Evolutionary conservation across 2,329 filamentous ascomycete species (phyloP), one percentile per base, ranked within the genome.

Genomic region (Alternaria novae-zelandiae): DNA sequence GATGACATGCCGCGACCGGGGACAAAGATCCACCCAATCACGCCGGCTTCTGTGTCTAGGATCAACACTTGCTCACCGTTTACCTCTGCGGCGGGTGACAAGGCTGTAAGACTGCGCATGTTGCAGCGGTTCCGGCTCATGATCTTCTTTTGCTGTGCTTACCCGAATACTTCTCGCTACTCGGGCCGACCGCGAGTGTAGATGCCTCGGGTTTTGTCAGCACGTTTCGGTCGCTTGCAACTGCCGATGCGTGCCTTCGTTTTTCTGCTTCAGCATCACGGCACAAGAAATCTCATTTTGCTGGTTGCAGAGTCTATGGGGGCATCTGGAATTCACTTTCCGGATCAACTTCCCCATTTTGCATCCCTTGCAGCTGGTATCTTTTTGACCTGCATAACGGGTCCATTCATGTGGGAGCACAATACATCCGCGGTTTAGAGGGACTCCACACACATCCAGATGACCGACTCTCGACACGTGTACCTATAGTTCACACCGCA

Each of bases 381-480:
- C 20, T 57, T 41, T 57, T 53, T 43, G 20, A 43, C 44, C 41
- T 50, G 58, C 46, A 56, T 56, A 12, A 56, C 30, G 41, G 54
- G 23, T 47, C 54, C 54, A 30, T 56, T 32, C 25, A 56, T 20
- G 20, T 41, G n/a, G 36, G 36, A 41, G 36, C 3, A 41, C 36
- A 41, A 5, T 61, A 47, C 46, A 36, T 53, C 17, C 15, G 59
- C 46, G 20, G 54, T 32, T 46, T 30, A 17, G 28, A 41, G 54
- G 28, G 59, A 13, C 36, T 47, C 53, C 47, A 57, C n/a, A 15
- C 25, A 17, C 54, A 51, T 45, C 45, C 36, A 26, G 36, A 45
- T 64, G 66, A 65, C 63, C 66, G 60, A 70, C 67, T 30, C 64
- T 61, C 63, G 61, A 74, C 71, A 74, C 69, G 69, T 73, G 67